Conservation (phyloP, 306 rosid genomes). For the Biancaea sappan region DNA sequence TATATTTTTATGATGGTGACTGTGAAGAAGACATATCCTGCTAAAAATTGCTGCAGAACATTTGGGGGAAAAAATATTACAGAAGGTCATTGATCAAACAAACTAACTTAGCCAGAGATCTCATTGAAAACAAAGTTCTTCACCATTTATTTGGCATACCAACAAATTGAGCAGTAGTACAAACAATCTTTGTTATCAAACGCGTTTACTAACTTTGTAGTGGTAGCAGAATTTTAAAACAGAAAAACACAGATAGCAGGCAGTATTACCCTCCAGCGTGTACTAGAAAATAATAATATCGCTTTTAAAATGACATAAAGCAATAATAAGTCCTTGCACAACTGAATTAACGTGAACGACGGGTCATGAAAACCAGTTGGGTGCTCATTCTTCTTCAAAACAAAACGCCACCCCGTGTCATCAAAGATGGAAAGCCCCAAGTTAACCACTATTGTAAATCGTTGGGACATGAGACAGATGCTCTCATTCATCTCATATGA, state of each 20-base stretch:
- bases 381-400: background rate
- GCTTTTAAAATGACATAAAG: background rate
- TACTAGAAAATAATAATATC: background rate
- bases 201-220: background rate
- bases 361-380: background rate
- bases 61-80: background rate
- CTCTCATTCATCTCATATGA: background rate
- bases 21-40: background rate
- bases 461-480: no score
- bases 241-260: background rate
- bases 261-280: constrained; percentile 4
- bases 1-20: background rate
- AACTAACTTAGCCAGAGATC: constrained; percentile 9
- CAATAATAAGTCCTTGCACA: background rate
- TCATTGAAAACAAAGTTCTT: background rate
- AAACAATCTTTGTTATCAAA: background rate
- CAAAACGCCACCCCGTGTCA: background rate
- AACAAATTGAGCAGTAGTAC: background rate
- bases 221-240: background rate
- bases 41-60: background rate
- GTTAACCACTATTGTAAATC: background rate
- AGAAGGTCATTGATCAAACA: constrained; percentile 19
- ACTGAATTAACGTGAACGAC: background rate
- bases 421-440: background rate
- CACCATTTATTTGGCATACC: background rate